phyloP scores from a whole-genome alignment of 2,329 filamentous ascomycete genomes.

The Aspergillus udagawae region DNA sequence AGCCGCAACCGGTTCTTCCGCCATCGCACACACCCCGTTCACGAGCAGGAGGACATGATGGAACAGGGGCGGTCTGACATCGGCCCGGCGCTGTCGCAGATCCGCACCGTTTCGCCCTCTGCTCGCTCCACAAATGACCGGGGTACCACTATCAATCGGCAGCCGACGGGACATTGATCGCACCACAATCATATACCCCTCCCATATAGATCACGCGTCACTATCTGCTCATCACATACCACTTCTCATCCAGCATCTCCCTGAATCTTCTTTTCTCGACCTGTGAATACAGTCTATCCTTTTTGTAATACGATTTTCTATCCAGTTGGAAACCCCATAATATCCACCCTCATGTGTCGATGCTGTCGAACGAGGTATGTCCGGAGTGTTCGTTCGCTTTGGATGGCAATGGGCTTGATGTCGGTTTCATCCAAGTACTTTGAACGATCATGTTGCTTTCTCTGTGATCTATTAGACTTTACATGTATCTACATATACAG shows the following conservation, averaged over 20 bases:
- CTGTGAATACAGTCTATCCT: neutral
- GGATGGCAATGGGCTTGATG: neutral
- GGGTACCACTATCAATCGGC: neutral
- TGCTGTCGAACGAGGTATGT: neutral
- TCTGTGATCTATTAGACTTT: neutral
- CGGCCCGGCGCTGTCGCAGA: conserved; percentile 5
- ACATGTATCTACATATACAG: neutral
- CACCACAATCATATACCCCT: neutral
- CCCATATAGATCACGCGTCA: neutral
- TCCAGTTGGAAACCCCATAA: too few species aligned
- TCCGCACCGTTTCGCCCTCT: conserved; percentile 11
- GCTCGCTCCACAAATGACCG: neutral
- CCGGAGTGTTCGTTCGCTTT: neutral
- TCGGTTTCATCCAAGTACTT: neutral
- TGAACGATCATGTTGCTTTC: neutral
- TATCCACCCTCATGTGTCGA: too few species aligned
- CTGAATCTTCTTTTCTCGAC: neutral
- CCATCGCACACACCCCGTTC: conserved; percentile 35
- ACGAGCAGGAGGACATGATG: conserved; percentile 39
- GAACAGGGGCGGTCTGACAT: conserved; percentile 46
- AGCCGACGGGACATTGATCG: neutral
- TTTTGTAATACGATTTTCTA: neutral
- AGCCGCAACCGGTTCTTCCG: conserved; percentile 62
- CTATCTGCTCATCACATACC: neutral
- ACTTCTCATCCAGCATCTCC: neutral